Conservation (phyloP, 805 yeast species). For the Metschnikowia hibisci region DNA sequence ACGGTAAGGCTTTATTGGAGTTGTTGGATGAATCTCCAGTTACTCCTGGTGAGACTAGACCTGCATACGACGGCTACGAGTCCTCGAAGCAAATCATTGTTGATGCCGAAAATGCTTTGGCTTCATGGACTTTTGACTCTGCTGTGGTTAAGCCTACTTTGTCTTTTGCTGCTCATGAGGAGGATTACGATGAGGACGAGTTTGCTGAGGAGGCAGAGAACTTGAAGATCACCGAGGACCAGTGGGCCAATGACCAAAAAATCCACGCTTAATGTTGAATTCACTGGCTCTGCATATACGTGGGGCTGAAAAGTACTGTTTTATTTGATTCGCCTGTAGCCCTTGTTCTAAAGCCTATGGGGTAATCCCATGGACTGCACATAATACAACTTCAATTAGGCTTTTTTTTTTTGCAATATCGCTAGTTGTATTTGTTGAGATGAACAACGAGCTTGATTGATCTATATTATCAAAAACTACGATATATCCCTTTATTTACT, state of each 20-base stretch:
- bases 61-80: constrained; percentile 84
- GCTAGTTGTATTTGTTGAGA: no score
- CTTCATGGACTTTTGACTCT: constrained; percentile 78
- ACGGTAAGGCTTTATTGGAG: constrained; percentile 83
- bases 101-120: constrained; percentile 80
- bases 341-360: no score
- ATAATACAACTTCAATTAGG: no score
- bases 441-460: no score
- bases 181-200: constrained; percentile 44
- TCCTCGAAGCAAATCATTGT: constrained; percentile 84
- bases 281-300: not conserved
- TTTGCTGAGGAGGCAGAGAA: constrained; percentile 45
- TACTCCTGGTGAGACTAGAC: constrained; percentile 90
- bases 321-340: no score
- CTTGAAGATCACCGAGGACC: constrained; percentile 39
- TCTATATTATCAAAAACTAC: no score
- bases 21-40: constrained; percentile 81
- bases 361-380: no score
- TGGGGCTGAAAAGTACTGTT: no score
- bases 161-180: constrained; percentile 53
- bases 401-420: no score
- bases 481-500: no score
- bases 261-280: constrained; percentile 10
- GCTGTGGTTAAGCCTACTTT: constrained; percentile 82
- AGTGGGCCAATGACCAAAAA: constrained; percentile 19